A percentile compares a stretch with the other conserved stretches of the same genome.
Evolutionary conservation across 345 rosid genomes (phyloP).

Genomic region (Acer negundo): DNA sequence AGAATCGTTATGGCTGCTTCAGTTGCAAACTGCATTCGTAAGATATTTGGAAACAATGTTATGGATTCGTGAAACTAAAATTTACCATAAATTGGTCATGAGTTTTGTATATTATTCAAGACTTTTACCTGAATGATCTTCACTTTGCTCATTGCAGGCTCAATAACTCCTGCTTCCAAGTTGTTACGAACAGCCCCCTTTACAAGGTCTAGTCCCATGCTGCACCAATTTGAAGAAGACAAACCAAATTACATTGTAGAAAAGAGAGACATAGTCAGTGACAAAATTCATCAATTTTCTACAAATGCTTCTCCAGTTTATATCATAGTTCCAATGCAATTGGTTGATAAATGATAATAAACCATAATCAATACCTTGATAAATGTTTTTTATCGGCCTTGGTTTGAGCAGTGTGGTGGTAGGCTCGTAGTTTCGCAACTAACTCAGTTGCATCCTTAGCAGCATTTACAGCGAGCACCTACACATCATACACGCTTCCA

Average conservation of each 20-base stretch:
- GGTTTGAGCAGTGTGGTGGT: conserved; percentile 94
- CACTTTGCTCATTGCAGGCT: conserved; percentile 99
- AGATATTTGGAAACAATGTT: neutral
- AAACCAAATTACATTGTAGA: neutral
- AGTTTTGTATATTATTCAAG: neutral
- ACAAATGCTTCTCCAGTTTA: neutral
- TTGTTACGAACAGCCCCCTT: conserved; percentile 87
- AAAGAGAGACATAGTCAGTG: neutral
- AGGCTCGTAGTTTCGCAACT: conserved; percentile 91
- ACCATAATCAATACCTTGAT: conserved; percentile 53
- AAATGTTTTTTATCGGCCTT: conserved; percentile 91
- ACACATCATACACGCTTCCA: conserved; percentile 12
- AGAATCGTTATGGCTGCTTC: conserved; percentile 98
- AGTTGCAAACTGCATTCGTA: conserved; percentile 67
- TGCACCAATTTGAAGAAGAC: conserved; percentile 35
- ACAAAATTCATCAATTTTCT: neutral
- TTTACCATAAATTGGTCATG: neutral
- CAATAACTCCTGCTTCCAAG: conserved; percentile 97
- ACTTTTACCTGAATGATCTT: conserved; percentile 88
- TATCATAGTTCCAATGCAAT: neutral
- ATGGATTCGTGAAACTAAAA: neutral
- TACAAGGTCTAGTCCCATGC: conserved; percentile 92
- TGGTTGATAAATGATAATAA: neutral
- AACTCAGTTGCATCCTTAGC: conserved; percentile 97
- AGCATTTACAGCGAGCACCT: conserved; percentile 97